A percentile compares a stretch with the other conserved stretches of the same genome.
phyloP scores from a whole-genome alignment of 208 protist species.

The Willaertia magna region DNA sequence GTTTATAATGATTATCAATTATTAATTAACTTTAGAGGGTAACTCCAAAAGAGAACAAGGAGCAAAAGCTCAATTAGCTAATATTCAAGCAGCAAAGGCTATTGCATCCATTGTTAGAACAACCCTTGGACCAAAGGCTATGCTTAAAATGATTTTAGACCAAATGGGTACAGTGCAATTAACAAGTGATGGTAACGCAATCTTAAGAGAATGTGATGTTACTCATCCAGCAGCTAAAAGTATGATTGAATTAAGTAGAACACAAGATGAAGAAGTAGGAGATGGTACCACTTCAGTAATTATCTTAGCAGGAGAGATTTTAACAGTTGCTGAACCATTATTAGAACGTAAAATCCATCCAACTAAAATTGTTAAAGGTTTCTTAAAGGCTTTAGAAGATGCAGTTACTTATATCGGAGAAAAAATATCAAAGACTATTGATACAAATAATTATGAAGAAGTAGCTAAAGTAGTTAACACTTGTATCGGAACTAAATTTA shows the following conservation, averaged over 20 bases:
- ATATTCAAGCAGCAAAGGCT: slow-evolving; percentile 91
- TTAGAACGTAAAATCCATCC: slow-evolving; percentile 94
- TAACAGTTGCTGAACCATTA: slow-evolving; percentile 87
- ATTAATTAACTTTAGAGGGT: background rate
- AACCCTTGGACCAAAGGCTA: slow-evolving; percentile 95
- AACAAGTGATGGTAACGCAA: slow-evolving; percentile 99
- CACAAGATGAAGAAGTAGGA: slow-evolving; percentile 92
- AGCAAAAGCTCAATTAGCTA: slow-evolving; percentile 92
- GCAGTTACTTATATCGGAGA: slow-evolving; percentile 80
- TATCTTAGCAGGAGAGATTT: slow-evolving; percentile 94
- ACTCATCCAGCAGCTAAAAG: slow-evolving; percentile 98
- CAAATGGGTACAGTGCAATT: slow-evolving; percentile 98
- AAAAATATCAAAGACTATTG: slow-evolving; percentile 64
- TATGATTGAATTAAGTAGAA: slow-evolving; percentile 97
- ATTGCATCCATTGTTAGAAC: slow-evolving; percentile 98
- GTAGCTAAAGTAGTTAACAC: slow-evolving; percentile 75
- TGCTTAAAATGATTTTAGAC: slow-evolving; percentile 99
- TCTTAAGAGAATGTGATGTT: slow-evolving; percentile 99
- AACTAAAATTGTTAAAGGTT: slow-evolving; percentile 92
- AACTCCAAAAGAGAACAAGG: slow-evolving; percentile 90
- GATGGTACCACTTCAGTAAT: slow-evolving; percentile 98
- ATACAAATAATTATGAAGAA: slow-evolving; percentile 72
- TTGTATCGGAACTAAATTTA: slow-evolving; percentile 98
- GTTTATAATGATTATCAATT: background rate
- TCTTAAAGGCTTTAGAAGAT: slow-evolving; percentile 84